Base-by-base conservation (phyloP, 2,329 filamentous ascomycete genomes). In the Sporothrix phasma region DNA sequence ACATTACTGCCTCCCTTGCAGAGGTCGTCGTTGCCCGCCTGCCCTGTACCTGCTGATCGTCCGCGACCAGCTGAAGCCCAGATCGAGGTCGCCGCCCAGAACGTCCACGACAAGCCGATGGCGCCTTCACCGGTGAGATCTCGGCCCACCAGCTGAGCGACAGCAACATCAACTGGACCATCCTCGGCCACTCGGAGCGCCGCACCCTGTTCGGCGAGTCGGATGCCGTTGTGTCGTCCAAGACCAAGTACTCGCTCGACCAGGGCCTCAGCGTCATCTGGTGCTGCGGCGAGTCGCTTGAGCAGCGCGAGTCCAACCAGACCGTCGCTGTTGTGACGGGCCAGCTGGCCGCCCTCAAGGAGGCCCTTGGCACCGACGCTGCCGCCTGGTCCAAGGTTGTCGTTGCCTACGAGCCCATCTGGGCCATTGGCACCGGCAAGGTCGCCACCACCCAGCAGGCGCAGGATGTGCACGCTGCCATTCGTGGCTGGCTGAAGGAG, bases 331-430 rank as follows among this genome's bases (percentile, higher is more conserved):
- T 94, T 68, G 89, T 95, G 72, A 94, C 89, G 71, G 80, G 79
- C 69, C 94, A 99, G 83, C 85, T 99, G 72, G 84, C 86, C 68
- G 92, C 92, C 69, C 90, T 76, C 69, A 87, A 92, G 76, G 77
- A 80, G 72, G 82, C 88, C 81, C 80, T 90, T 74, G 71, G 71
- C 62, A 80, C 85, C 72, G 90, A 96, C 80, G 24, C 68, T 2
- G 43, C 61, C 5, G 66, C 65, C 43, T 99, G 94, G 94, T 84
- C 81, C 73, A 94, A 94, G 82, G 85, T 99, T 69, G 94, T 99
- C 75, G 84, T 99, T 73, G 94, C 94, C 73, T 99, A 99, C 79
- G 94, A 99, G 85, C 94, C 94, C 73, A 95, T 99, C 82, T 99
- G 94, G 93, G 92, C 86, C 75, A 89, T 87, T 71, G 93, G 93